Percentiles rank a stretch among this genome's conserved stretches.
Conservation (phyloP, 257 asterid species). For the Fraxinus quadrangulata region DNA sequence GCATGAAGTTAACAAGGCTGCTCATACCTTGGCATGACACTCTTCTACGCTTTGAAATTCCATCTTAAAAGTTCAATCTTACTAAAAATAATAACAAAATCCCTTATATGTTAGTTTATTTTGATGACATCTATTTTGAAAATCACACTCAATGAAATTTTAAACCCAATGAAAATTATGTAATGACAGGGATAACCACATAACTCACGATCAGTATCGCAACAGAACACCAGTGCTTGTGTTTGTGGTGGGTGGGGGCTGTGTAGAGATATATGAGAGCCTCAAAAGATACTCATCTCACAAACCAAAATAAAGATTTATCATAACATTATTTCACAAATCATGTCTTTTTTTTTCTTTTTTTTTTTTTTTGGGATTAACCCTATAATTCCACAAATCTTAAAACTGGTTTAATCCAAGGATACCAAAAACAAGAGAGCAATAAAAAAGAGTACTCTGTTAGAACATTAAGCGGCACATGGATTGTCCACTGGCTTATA, state of each 20-base stretch:
- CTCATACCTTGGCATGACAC: too few species aligned
- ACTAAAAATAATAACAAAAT: too few species aligned
- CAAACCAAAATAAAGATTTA: slow-evolving; percentile 28
- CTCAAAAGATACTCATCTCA: slow-evolving; percentile 14
- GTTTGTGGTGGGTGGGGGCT: too few species aligned
- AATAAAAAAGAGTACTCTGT: neutral
- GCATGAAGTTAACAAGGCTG: too few species aligned
- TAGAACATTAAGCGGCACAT: neutral
- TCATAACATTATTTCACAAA: neutral
- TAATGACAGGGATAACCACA: neutral
- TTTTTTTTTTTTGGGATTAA: neutral
- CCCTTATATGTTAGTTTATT: too few species aligned
- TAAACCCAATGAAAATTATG: too few species aligned
- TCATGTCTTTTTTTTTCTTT: neutral
- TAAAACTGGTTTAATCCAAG: neutral
- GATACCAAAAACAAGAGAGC: neutral
- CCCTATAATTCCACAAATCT: neutral
- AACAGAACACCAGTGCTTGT: too few species aligned
- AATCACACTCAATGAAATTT: too few species aligned
- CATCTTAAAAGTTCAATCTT: too few species aligned
- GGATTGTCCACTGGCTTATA: slow-evolving; percentile 1
- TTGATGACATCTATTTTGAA: too few species aligned
- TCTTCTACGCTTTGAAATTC: too few species aligned
- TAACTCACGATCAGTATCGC: neutral
- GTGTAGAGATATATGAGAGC: neutral